Base-by-base conservation (phyloP, 2,329 filamentous ascomycete genomes). In the Shiraia sp. region DNA sequence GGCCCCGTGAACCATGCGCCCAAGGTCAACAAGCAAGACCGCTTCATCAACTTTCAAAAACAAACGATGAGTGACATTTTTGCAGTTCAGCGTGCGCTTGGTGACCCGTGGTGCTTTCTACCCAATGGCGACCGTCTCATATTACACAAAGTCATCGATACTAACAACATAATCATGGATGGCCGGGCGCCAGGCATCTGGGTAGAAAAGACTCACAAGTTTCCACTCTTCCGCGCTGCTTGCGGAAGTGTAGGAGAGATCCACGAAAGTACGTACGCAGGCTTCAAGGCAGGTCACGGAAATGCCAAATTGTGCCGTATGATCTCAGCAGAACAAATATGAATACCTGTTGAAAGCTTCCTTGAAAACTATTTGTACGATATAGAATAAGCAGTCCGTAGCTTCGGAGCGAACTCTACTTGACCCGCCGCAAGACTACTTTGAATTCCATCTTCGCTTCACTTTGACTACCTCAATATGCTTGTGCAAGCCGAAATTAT, bases 1-100 rank as follows among this genome's bases (percentile, higher is more conserved):
- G 55, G 23, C 34, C 59, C 37, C 35, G 59, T 33, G 22, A 54
- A 41, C 40, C 79, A 86, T 57, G 92, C 92, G 1, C 80, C 82
- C 1, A 96, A 96, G 63, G 81, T 96, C 45, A 80, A 71, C 1
- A 79, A 85, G 40, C 69, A 76, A 5, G 82, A 92, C 55, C 72
- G 75, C 2, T 78, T 82, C 44, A 69, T 95, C 6, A 70, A 83
- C 47, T 89, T 85, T 78, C 32, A 51, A 1, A 66, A 58, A 3
- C 82, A 81, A 75, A 71, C 72, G 1, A 70, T 75, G n/a, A 68
- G 73, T 3, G 75, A 81, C 1, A 76, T 91, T 12, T 61, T 72
- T 5, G 74, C 78, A 4, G 76, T 80, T 4, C 72, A 80, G 36
- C 75, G 78, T 7, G 83, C 85, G 0, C 71, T 92, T 10, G 84